phyloP scores from a whole-genome alignment of 805 yeast genomes.

The Blastobotrys mokoenaii region DNA sequence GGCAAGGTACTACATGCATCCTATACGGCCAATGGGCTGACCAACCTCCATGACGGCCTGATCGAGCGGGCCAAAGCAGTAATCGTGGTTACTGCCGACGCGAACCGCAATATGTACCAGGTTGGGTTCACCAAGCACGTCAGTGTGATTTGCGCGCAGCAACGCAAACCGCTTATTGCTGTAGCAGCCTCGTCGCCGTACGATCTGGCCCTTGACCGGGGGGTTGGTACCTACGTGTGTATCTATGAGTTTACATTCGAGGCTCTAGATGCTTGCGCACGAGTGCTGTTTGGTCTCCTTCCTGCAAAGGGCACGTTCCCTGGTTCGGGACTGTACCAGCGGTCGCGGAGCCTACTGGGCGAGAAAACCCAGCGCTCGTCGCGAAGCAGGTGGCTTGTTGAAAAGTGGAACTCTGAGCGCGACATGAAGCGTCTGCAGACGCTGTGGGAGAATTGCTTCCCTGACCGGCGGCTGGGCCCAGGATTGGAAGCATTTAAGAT shows the following conservation, averaged over 20 bases:
- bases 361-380: not conserved
- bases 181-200: slow-evolving; percentile 58
- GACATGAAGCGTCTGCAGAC: slow-evolving; percentile 43
- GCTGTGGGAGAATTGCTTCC: slow-evolving; percentile 36
- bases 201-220: slow-evolving; percentile 48
- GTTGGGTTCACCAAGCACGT: slow-evolving; percentile 53
- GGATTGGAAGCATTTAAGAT: slow-evolving; percentile 17
- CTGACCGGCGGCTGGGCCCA: slow-evolving; percentile 20
- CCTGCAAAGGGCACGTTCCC: slow-evolving; percentile 48
- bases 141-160: slow-evolving; percentile 42
- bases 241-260: slow-evolving; percentile 51
- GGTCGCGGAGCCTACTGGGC: slow-evolving; percentile 12
- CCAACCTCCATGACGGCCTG: slow-evolving; percentile 45
- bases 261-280: slow-evolving; percentile 41
- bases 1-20: slow-evolving; percentile 49
- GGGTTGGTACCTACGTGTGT: slow-evolving; percentile 48
- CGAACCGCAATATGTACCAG: slow-evolving; percentile 52
- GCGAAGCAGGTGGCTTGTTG: slow-evolving; percentile 44
- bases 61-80: slow-evolving; percentile 44
- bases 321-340: slow-evolving; percentile 33
- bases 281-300: slow-evolving; percentile 47
- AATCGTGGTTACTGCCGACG: slow-evolving; percentile 41
- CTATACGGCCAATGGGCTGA: slow-evolving; percentile 44
- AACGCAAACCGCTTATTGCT: slow-evolving; percentile 43
- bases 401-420: slow-evolving; percentile 41